These are phyloP conservation scores for Dipodascopsis uninucleata DNA, from an alignment of 805 yeast species.

Conservation along the genomic window DNA sequence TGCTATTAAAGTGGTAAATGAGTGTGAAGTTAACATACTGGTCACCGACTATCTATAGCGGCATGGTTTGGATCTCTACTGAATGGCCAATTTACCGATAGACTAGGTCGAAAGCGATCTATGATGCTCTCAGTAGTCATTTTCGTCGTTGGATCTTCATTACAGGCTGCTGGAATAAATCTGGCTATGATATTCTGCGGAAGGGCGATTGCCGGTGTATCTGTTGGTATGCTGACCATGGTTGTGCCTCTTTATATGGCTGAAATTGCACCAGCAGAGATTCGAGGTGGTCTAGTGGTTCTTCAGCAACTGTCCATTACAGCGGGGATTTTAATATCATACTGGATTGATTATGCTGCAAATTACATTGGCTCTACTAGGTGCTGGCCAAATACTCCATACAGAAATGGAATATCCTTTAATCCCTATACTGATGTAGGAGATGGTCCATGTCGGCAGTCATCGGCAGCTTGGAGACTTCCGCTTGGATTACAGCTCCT, in stretches of 20 bases:
- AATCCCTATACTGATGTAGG: constrained; percentile 16
- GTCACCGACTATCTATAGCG: too few species aligned
- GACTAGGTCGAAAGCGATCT: too few species aligned
- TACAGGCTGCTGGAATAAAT: constrained; percentile 34
- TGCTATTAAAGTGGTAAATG: too few species aligned
- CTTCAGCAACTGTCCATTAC: constrained; percentile 34
- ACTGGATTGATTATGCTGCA: constrained; percentile 40
- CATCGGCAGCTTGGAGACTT: constrained; percentile 52
- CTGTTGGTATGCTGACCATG: constrained; percentile 52
- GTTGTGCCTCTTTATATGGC: constrained; percentile 42
- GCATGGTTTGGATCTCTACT: too few species aligned
- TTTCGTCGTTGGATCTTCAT: constrained; percentile 12
- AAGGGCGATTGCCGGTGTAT: constrained; percentile 49
- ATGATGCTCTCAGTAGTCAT: neutral
- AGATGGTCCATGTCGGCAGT: constrained; percentile 21
- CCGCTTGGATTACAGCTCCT: constrained; percentile 59
- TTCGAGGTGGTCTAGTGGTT: constrained; percentile 28
- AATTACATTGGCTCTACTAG: constrained; percentile 35
- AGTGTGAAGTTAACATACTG: too few species aligned
- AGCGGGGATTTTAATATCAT: constrained; percentile 36
- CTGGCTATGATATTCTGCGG: constrained; percentile 41
- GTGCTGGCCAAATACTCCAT: constrained; percentile 15
- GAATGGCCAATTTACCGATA: too few species aligned
- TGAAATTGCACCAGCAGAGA: constrained; percentile 26
- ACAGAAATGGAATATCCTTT: constrained; percentile 12